Evolutionary conservation across 139 green algal species (phyloP).

Genomic region (Chara braunii): DNA sequence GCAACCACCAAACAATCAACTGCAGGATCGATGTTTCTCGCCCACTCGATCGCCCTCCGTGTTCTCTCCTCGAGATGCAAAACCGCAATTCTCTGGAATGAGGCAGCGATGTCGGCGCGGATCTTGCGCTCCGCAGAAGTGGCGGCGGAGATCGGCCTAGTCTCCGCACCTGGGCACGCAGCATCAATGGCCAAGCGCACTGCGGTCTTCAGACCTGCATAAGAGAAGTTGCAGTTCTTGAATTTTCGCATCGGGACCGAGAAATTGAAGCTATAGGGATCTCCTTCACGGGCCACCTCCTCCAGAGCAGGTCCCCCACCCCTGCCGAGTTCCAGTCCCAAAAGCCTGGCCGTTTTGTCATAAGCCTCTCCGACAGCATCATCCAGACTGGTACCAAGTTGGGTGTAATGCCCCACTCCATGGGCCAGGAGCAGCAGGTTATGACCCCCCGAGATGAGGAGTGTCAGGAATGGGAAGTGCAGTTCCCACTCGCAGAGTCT

Average conservation of each 20-base stretch:
- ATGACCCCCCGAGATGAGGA: conserved; percentile 89
- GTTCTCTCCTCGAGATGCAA: conserved; percentile 72
- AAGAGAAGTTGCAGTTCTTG: conserved; percentile 88
- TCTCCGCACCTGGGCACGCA: conserved; percentile 7
- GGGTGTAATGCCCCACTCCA: conserved; percentile 76
- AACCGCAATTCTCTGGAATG: conserved; percentile 77
- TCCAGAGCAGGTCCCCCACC: conserved; percentile 42
- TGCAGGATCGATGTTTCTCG: conserved; percentile 43
- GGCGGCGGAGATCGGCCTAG: background rate
- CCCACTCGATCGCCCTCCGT: conserved; percentile 23
- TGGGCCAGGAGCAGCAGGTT: conserved; percentile 85
- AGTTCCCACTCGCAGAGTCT: conserved; percentile 20
- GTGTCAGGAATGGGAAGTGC: conserved; percentile 83
- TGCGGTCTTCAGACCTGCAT: conserved; percentile 89
- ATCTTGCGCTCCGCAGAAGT: conserved; percentile 36
- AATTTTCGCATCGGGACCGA: conserved; percentile 58
- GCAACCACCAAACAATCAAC: conserved; percentile 54
- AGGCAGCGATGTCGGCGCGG: conserved; percentile 82
- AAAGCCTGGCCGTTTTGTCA: conserved; percentile 90
- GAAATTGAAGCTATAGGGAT: conserved; percentile 13
- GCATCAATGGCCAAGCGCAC: conserved; percentile 37
- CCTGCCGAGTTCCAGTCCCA: conserved; percentile 65
- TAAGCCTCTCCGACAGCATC: conserved; percentile 89
- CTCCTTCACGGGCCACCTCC: conserved; percentile 23
- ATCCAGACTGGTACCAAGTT: conserved; percentile 85